phyloP scores from a whole-genome alignment of 768 basidiomycete genomes.

The Boletus rubropictus region DNA sequence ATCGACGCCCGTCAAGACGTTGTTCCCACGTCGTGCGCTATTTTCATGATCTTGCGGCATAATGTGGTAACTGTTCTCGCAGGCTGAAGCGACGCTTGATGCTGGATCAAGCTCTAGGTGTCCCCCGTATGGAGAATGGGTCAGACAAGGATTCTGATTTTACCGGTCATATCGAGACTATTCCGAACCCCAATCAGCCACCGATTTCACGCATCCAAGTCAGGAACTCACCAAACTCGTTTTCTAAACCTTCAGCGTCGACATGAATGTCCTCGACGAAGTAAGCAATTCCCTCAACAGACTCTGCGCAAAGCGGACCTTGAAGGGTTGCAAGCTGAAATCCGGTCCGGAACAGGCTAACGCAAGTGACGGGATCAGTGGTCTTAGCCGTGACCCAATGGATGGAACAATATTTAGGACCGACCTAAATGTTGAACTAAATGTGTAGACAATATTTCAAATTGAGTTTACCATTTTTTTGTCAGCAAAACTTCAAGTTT shows the following conservation, averaged over 20 bases:
- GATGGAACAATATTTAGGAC: too few species aligned
- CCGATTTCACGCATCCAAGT: constrained; percentile 83
- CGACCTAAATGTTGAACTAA: too few species aligned
- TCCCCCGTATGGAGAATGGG: constrained; percentile 30
- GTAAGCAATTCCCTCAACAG: constrained; percentile 88
- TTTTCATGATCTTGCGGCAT: constrained; percentile 6
- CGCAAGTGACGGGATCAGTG: constrained; percentile 85
- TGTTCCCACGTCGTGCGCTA: constrained; percentile 51
- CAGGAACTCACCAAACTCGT: constrained; percentile 68
- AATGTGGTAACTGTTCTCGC: constrained; percentile 6
- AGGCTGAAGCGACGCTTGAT: constrained; percentile 51
- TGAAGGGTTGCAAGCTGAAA: constrained; percentile 55
- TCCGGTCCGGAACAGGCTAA: constrained; percentile 63
- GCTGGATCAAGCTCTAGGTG: constrained; percentile 31
- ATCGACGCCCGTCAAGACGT: constrained; percentile 60
- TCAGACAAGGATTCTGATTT: constrained; percentile 48
- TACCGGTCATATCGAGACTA: constrained; percentile 80
- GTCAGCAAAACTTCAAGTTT: too few species aligned
- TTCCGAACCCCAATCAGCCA: constrained; percentile 12
- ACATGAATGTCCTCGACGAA: constrained; percentile 58
- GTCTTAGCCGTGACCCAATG: constrained; percentile 83
- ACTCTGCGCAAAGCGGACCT: constrained; percentile 52
- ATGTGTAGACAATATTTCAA: too few species aligned
- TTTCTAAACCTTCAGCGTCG: constrained; percentile 57
- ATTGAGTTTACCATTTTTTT: too few species aligned